Base-by-base conservation (phyloP, 75 land plant genomes). In the Ceratopteris richardii region DNA sequence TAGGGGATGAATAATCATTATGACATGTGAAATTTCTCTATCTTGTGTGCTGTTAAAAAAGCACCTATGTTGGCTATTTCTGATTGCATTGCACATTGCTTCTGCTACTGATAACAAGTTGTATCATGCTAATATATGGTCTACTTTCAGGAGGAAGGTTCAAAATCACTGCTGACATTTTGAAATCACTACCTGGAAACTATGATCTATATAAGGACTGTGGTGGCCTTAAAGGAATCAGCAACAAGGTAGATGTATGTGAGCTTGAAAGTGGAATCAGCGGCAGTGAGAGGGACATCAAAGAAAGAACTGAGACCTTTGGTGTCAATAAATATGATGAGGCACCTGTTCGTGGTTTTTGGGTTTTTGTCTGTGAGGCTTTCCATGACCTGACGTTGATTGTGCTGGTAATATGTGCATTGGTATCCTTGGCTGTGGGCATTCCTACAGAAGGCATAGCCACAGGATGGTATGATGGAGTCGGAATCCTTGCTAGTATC, bases 311-410 rank as follows among this genome's bases (percentile, higher is more conserved):
- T 62, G 76, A 71, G 21, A 51, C 75, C 9, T 88, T 58, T 75
- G 97, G 97, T 52, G 18, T 74, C 43, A 92, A 92, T 64, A 82
- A 71, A 57, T 92, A 85, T 46, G 59, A 78, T 20, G 94, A 82
- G 63, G 71, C 56, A 42, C 69, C 68, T 66, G 29, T 58, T 10
- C 58, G 74, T 30, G 71, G 96, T 47, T 93, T 93, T 67, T 93
- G 74, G 82, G 74, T 84, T 3, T 92, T 82, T 80, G 90, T 92
- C 12, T 88, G 86, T 89, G 97, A 92, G 69, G 86, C 97, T 19
- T 77, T 90, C 64, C 88, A 92, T 29, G 97, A 92, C 59, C 78
- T 68, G 66, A 92, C 97, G 12, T 80, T 92, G 11, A 81, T 82
- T 58, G 82, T 88, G 30, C 77, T 92, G 29, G 89, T 63, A 25